Conservation (phyloP, 306 rosid species). For the Mucuna pruriens region DNA sequence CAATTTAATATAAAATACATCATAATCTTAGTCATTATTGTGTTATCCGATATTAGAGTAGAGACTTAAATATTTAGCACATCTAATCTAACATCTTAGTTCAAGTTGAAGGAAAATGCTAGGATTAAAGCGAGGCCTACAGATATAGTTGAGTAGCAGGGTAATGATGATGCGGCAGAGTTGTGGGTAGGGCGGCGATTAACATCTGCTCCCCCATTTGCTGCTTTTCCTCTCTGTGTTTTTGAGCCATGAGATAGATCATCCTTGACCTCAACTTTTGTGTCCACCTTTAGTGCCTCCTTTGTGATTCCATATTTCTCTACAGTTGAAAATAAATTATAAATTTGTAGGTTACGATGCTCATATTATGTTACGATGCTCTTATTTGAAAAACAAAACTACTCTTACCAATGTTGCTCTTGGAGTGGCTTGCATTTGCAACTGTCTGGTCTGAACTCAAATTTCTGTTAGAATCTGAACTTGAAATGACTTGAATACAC, state of each 20-base stretch:
- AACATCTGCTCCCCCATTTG: slow-evolving; percentile 7
- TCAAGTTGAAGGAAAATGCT: not conserved
- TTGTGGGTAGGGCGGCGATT: not conserved
- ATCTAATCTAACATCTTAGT: too few relatives aligned
- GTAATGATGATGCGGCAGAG: not conserved
- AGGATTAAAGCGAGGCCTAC: slow-evolving; percentile 26
- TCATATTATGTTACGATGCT: not conserved
- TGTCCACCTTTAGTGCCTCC: not conserved
- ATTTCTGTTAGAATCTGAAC: not conserved
- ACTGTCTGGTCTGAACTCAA: slow-evolving; percentile 2
- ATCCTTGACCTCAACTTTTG: too few relatives aligned
- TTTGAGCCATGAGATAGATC: not conserved
- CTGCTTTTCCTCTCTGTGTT: slow-evolving; percentile 19
- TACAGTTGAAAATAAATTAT: not conserved
- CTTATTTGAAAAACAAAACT: not conserved
- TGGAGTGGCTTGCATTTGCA: not conserved
- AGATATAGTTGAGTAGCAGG: not conserved
- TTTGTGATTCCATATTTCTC: not conserved
- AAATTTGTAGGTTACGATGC: too few relatives aligned
- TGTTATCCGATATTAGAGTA: not conserved
- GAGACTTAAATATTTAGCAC: not conserved
- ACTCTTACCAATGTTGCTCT: slow-evolving; percentile 16
- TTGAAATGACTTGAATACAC: slow-evolving; percentile 9
- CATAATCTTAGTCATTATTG: not conserved
- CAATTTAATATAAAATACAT: not conserved